Conservation (phyloP, 1,139 yeast genomes). For the Suhomyces coccinellae region DNA sequence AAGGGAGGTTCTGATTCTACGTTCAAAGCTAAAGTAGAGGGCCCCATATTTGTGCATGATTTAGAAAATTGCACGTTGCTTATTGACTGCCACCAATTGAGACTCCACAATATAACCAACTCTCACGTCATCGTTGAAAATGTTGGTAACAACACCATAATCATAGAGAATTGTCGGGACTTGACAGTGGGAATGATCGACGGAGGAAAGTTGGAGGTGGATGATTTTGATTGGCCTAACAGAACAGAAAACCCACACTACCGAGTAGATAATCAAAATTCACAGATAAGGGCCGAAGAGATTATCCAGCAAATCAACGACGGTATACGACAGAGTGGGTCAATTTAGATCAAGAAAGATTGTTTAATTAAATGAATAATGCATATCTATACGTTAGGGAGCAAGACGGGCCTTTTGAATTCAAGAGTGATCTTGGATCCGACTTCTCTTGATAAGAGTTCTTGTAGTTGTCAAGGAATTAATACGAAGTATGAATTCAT, state of each 20-base stretch:
- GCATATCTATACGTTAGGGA: too few relatives aligned
- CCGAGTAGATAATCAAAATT: background rate
- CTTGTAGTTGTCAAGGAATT: too few relatives aligned
- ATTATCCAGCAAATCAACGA: background rate
- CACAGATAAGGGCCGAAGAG: background rate
- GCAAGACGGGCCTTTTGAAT: too few relatives aligned
- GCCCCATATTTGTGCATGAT: conserved; percentile 35
- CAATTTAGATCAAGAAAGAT: too few relatives aligned
- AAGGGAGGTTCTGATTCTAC: conserved; percentile 21
- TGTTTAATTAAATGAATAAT: too few relatives aligned
- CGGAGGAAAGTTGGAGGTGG: conserved; percentile 17
- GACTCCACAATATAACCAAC: conserved; percentile 34
- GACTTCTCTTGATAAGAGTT: too few relatives aligned
- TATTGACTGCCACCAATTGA: conserved; percentile 40
- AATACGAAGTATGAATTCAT: too few relatives aligned
- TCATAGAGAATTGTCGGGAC: conserved; percentile 36
- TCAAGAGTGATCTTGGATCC: too few relatives aligned
- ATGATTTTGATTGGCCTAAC: conserved; percentile 31
- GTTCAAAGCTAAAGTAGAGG: conserved; percentile 25
- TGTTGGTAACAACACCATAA: conserved; percentile 27
- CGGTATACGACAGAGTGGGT: background rate
- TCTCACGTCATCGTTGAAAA: conserved; percentile 22
- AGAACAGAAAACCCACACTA: conserved; percentile 20
- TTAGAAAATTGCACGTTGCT: conserved; percentile 26
- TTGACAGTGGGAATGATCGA: conserved; percentile 19